These are phyloP conservation scores for Basipetospora chlamydospora DNA, from an alignment of 2,329 filamentous ascomycete genomes.

Conservation along the genomic window DNA sequence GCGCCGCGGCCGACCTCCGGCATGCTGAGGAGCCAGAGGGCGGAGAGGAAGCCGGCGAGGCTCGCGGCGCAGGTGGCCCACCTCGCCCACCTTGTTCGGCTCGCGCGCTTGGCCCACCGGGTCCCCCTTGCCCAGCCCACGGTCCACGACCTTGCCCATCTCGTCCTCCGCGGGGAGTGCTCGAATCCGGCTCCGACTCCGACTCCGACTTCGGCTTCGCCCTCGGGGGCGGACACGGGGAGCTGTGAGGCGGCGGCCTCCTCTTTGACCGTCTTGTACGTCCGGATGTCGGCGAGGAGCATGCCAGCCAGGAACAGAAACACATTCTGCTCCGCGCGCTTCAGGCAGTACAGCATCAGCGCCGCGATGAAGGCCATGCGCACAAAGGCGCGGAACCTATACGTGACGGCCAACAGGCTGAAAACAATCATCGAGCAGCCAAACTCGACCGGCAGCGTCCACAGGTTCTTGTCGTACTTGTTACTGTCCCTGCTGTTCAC, in stretches of 20 bases:
- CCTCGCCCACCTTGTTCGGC: too few species aligned
- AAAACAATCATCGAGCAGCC: slow-evolving; percentile 51
- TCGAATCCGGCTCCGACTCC: neutral
- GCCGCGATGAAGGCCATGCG: slow-evolving; percentile 37
- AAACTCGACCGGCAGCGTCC: slow-evolving; percentile 51
- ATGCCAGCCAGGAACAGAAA: slow-evolving; percentile 47
- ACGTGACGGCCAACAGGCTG: slow-evolving; percentile 35
- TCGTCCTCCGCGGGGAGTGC: too few species aligned
- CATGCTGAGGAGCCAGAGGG: slow-evolving; percentile 2
- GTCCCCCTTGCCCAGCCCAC: too few species aligned
- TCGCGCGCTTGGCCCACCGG: neutral
- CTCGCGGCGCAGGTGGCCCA: neutral
- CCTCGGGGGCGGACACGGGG: neutral
- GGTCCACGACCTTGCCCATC: too few species aligned
- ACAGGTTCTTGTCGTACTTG: slow-evolving; percentile 42
- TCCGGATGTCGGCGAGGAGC: slow-evolving; percentile 35
- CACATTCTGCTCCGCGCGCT: slow-evolving; percentile 50
- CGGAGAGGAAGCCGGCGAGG: neutral
- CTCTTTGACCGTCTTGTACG: slow-evolving; percentile 1
- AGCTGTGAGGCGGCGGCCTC: neutral
- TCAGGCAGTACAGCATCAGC: slow-evolving; percentile 51
- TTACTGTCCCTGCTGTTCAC: slow-evolving; percentile 15
- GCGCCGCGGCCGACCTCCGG: neutral
- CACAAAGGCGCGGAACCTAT: slow-evolving; percentile 33
- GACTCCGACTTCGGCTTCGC: neutral